phyloP scores from a whole-genome alignment of 768 basidiomycete genomes.

The Rhodotorula kratochvilovae region DNA sequence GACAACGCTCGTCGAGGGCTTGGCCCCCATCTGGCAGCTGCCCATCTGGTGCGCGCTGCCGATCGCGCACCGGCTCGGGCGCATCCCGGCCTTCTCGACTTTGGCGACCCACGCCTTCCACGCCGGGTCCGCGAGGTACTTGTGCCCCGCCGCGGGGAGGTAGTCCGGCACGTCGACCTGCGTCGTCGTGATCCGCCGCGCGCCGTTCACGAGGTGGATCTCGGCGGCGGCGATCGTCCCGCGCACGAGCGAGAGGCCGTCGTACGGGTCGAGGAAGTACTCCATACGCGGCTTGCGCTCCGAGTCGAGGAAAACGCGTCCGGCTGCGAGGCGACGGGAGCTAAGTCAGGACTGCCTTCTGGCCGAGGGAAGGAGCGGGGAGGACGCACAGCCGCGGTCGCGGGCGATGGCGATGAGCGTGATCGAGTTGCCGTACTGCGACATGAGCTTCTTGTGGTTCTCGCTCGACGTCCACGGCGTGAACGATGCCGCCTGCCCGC shows the following conservation, averaged over 20 bases:
- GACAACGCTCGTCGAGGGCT: constrained; percentile 40
- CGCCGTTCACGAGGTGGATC: constrained; percentile 39
- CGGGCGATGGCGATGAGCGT: constrained; percentile 42
- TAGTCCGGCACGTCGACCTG: constrained; percentile 37
- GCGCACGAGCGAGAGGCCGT: constrained; percentile 30
- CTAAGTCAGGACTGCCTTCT: background rate
- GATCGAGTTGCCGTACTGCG: constrained; percentile 33
- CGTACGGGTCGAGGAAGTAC: constrained; percentile 40
- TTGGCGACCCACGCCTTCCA: constrained; percentile 38
- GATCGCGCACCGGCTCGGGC: constrained; percentile 25
- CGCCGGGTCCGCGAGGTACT: constrained; percentile 30
- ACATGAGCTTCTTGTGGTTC: constrained; percentile 36
- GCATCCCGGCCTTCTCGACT: constrained; percentile 33
- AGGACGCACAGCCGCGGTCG: constrained; percentile 38
- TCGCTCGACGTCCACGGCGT: constrained; percentile 20
- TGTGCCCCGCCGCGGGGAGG: constrained; percentile 7
- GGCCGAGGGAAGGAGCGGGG: background rate
- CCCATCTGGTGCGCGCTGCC: constrained; percentile 46
- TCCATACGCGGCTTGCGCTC: constrained; percentile 31
- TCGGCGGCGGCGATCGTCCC: constrained; percentile 39
- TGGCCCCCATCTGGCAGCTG: constrained; percentile 43
- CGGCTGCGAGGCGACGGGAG: background rate
- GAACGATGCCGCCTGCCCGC: constrained; percentile 26
- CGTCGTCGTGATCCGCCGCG: constrained; percentile 34
- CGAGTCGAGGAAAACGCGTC: constrained; percentile 35